A percentile compares a stretch with the other conserved stretches of the same genome.
Evolutionary conservation across 2,329 filamentous ascomycete species (phyloP).

Genomic region (Exophiala alcalophila): DNA sequence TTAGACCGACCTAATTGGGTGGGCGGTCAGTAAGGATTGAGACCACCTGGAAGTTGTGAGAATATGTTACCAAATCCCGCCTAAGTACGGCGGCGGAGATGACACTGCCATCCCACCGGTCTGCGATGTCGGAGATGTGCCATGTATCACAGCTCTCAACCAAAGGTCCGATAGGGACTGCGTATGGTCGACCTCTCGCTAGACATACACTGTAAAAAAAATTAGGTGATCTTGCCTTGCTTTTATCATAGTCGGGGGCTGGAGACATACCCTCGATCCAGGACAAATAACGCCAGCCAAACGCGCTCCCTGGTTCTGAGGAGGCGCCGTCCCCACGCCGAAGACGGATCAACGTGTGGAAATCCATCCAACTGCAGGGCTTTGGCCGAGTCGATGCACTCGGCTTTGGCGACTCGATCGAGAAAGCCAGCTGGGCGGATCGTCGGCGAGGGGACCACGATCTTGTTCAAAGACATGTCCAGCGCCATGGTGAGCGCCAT

Average conservation of each 20-base stretch:
- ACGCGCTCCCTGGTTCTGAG: conserved; percentile 64
- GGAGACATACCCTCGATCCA: conserved; percentile 59
- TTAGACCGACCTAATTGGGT: conserved; percentile 31
- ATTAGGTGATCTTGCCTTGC: no score
- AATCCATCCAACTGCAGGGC: conserved; percentile 68
- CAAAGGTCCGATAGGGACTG: conserved; percentile 63
- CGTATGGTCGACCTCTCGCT: conserved; percentile 66
- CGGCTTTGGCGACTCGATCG: conserved; percentile 57
- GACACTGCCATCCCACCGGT: conserved; percentile 67
- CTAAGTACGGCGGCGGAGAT: conserved; percentile 69
- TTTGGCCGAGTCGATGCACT: conserved; percentile 66
- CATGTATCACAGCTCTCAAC: conserved; percentile 67
- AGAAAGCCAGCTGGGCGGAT: conserved; percentile 44
- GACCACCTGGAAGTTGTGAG: not conserved
- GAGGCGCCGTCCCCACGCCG: conserved; percentile 59
- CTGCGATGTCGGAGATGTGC: conserved; percentile 62
- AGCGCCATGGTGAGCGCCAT: conserved; percentile 67
- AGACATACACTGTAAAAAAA: conserved; percentile 57
- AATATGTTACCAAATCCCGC: conserved; percentile 56
- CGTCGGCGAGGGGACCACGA: conserved; percentile 56
- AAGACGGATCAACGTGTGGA: conserved; percentile 58
- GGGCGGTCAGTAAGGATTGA: conserved; percentile 3
- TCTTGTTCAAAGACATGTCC: conserved; percentile 68
- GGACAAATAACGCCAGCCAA: conserved; percentile 69
- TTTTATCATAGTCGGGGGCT: no score